Percentiles rank a stretch among this genome's conserved stretches.
These are phyloP conservation scores for Lathyrus sativus DNA, from an alignment of 306 rosid genomes.

Conservation along the genomic window DNA sequence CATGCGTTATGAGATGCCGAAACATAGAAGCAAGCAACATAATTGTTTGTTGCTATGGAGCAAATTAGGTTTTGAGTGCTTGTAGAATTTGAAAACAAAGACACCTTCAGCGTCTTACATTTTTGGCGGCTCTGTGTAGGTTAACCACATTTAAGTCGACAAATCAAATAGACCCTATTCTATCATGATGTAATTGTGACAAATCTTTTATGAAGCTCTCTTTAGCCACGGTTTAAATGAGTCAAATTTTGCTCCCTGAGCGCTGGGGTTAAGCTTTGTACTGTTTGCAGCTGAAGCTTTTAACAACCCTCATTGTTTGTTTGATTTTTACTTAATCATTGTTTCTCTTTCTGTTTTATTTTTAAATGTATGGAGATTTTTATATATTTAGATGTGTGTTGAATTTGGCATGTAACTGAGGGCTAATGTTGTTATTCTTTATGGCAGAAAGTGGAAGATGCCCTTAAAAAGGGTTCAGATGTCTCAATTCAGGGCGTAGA, in stretches of 20 bases:
- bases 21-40: neutral
- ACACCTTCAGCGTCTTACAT: neutral
- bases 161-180: too few relatives aligned
- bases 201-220: too few relatives aligned
- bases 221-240: too few relatives aligned
- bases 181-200: too few relatives aligned
- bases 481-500: constrained; percentile 58
- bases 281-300: constrained; percentile 18
- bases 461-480: constrained; percentile 67
- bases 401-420: constrained; percentile 20
- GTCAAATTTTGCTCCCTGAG: too few relatives aligned
- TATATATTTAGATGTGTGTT: constrained; percentile 22
- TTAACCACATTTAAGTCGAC: too few relatives aligned
- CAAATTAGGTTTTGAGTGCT: constrained; percentile 34
- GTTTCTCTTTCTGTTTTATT: neutral
- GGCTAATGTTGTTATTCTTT: constrained; percentile 35
- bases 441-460: constrained; percentile 90
- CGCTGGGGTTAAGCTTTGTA: neutral
- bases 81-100: neutral
- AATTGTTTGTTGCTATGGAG: constrained; percentile 39
- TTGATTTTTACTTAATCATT: constrained; percentile 17
- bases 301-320: constrained; percentile 16
- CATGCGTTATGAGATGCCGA: neutral
- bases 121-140: too few relatives aligned
- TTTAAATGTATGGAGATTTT: neutral